These are phyloP conservation scores for Saccharata proteae DNA, from an alignment of 2,329 filamentous ascomycete species.

Conservation along the genomic window DNA sequence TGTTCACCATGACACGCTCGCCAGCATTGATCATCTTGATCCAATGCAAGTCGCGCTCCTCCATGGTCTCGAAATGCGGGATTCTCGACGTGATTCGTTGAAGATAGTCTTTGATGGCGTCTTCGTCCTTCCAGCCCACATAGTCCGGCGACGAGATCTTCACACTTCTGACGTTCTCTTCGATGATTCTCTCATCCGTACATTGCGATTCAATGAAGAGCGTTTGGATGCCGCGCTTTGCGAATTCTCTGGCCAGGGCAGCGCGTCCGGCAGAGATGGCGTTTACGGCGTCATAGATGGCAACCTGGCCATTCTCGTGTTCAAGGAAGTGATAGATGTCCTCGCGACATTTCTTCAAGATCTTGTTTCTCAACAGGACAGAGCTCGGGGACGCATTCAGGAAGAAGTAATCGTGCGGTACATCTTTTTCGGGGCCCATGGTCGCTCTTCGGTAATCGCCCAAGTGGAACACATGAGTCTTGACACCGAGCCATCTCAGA, in stretches of 20 bases:
- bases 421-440: conserved; percentile 66
- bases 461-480: conserved; percentile 93
- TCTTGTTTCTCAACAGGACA: conserved; percentile 91
- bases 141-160: conserved; percentile 99
- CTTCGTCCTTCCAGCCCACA: conserved; percentile 78
- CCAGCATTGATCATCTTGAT: conserved; percentile 99
- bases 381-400: conserved; percentile 86
- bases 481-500: conserved; percentile 92
- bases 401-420: conserved; percentile 97
- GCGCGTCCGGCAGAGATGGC: conserved; percentile 71
- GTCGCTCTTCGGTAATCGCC: conserved; percentile 93
- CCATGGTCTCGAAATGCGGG: conserved; percentile 92
- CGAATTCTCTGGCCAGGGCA: conserved; percentile 85
- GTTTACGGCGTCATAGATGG: conserved; percentile 97
- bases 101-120: conserved; percentile 85
- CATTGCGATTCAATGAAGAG: conserved; percentile 95
- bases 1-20: conserved; percentile 87
- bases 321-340: conserved; percentile 96
- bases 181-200: conserved; percentile 82
- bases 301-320: conserved; percentile 94
- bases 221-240: conserved; percentile 93
- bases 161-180: conserved; percentile 92
- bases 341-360: conserved; percentile 91
- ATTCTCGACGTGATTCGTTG: conserved; percentile 84
- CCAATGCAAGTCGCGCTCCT: conserved; percentile 86